Conservation (phyloP, 2,329 filamentous ascomycete species). For the Hawksworthiomyces lignivorus region DNA sequence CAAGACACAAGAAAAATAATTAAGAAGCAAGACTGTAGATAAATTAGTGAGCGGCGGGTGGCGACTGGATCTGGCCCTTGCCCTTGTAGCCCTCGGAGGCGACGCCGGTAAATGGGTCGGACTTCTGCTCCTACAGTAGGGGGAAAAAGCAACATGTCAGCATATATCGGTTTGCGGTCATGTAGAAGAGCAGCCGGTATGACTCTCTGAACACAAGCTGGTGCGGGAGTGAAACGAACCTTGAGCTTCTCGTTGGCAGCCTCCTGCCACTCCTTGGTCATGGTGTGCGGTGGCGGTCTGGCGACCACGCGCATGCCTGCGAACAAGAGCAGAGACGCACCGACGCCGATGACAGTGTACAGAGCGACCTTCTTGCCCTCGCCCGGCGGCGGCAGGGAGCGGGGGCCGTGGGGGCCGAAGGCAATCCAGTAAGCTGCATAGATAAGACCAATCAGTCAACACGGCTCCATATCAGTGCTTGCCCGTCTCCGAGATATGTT, state of each 20-base stretch:
- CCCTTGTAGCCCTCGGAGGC: constrained; percentile 71
- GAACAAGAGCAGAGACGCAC: constrained; percentile 64
- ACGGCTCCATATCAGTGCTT: no score
- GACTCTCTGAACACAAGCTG: no score
- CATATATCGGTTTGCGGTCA: background rate
- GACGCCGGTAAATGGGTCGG: constrained; percentile 82
- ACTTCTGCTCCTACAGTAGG: constrained; percentile 60
- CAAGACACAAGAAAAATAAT: background rate
- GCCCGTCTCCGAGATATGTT: no score
- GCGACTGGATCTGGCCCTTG: constrained; percentile 69
- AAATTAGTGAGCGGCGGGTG: constrained; percentile 43
- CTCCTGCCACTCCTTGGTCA: constrained; percentile 98
- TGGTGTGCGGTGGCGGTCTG: constrained; percentile 67
- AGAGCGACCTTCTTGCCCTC: constrained; percentile 73
- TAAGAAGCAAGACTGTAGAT: constrained; percentile 1
- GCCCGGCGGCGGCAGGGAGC: constrained; percentile 72
- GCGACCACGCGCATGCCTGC: constrained; percentile 62
- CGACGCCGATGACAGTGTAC: constrained; percentile 63
- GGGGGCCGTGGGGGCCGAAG: constrained; percentile 93
- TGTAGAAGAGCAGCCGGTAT: background rate
- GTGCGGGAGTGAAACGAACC: no score
- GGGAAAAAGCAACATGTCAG: constrained; percentile 10
- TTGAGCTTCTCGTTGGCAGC: constrained; percentile 87
- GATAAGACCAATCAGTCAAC: constrained; percentile 3
- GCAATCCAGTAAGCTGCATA: constrained; percentile 98